Percentiles rank a stretch among this genome's conserved stretches.
Evolutionary conservation across 768 basidiomycete species (phyloP).

Genomic region (Pleurotus pulmonarius): DNA sequence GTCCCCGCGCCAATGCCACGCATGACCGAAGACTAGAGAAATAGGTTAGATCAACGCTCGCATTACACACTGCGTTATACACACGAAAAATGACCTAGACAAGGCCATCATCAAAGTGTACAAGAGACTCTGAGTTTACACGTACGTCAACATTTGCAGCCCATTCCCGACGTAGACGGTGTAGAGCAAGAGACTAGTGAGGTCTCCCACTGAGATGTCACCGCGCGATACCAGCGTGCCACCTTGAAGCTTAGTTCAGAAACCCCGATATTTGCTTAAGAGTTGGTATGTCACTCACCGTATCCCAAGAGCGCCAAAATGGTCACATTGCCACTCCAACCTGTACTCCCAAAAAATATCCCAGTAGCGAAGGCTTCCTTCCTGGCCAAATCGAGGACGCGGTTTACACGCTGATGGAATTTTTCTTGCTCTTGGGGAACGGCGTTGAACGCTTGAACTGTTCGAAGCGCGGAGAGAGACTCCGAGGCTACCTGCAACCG

Average conservation of each 20-base stretch:
- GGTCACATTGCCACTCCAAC: constrained; percentile 93
- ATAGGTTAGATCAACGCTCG: constrained; percentile 29
- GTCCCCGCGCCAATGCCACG: constrained; percentile 91
- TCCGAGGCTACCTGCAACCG: constrained; percentile 74
- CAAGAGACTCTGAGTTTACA: constrained; percentile 11
- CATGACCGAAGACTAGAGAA: constrained; percentile 84
- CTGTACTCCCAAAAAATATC: constrained; percentile 89
- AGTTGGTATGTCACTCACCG: constrained; percentile 41
- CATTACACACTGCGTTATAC: constrained; percentile 12
- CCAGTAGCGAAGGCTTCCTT: constrained; percentile 89
- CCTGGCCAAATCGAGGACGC: constrained; percentile 70
- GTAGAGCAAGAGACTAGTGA: constrained; percentile 87
- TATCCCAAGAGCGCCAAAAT: constrained; percentile 87
- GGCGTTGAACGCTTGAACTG: constrained; percentile 91
- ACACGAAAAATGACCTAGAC: constrained; percentile 46
- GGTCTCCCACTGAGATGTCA: constrained; percentile 86
- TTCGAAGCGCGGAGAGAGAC: constrained; percentile 80
- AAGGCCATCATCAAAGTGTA: not conserved
- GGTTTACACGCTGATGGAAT: constrained; percentile 63
- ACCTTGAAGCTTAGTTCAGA: constrained; percentile 37
- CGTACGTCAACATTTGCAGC: constrained; percentile 74
- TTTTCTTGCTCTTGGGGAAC: constrained; percentile 69
- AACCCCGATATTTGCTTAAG: not conserved
- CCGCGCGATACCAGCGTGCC: constrained; percentile 88
- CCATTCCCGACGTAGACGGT: constrained; percentile 86